phyloP scores from a whole-genome alignment of 805 yeast genomes.

The Candida maesae region DNA sequence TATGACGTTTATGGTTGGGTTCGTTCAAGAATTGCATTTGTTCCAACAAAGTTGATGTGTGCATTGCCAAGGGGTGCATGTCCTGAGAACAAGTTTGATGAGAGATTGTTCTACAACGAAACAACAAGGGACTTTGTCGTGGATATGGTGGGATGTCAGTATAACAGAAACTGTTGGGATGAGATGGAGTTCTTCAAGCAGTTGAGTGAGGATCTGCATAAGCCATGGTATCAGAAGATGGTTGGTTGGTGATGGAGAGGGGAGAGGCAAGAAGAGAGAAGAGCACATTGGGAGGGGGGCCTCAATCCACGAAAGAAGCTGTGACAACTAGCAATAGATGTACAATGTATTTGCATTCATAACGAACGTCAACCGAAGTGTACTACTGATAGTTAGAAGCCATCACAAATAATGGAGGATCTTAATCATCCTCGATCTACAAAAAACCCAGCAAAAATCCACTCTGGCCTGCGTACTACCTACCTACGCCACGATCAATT shows the following conservation, averaged over 20 bases:
- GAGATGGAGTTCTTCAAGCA: slow-evolving; percentile 35
- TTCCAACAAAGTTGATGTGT: slow-evolving; percentile 36
- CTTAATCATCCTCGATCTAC: neutral
- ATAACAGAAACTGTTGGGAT: slow-evolving; percentile 37
- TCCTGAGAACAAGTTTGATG: slow-evolving; percentile 28
- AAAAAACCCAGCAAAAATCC: neutral
- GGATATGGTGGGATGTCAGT: slow-evolving; percentile 38
- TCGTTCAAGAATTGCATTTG: slow-evolving; percentile 36
- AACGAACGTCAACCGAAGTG: too few species aligned
- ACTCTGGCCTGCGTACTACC: too few species aligned
- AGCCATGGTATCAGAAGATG: slow-evolving; percentile 28
- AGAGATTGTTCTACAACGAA: slow-evolving; percentile 33
- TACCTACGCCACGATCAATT: too few species aligned
- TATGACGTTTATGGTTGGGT: slow-evolving; percentile 37
- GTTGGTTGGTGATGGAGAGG: slow-evolving; percentile 11
- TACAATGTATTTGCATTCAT: too few species aligned
- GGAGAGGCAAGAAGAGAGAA: too few species aligned
- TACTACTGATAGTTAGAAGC: too few species aligned
- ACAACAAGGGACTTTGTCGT: slow-evolving; percentile 36
- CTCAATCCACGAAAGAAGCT: too few species aligned
- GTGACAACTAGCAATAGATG: too few species aligned
- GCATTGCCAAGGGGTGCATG: slow-evolving; percentile 38
- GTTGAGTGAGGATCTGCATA: slow-evolving; percentile 31
- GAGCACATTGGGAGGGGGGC: too few species aligned
- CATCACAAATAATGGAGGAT: too few species aligned